A percentile compares a stretch with the other conserved stretches of the same genome.
Evolutionary conservation across 2,329 filamentous ascomycete species (phyloP).

Genomic region (Coleophoma eucalyptorum): DNA sequence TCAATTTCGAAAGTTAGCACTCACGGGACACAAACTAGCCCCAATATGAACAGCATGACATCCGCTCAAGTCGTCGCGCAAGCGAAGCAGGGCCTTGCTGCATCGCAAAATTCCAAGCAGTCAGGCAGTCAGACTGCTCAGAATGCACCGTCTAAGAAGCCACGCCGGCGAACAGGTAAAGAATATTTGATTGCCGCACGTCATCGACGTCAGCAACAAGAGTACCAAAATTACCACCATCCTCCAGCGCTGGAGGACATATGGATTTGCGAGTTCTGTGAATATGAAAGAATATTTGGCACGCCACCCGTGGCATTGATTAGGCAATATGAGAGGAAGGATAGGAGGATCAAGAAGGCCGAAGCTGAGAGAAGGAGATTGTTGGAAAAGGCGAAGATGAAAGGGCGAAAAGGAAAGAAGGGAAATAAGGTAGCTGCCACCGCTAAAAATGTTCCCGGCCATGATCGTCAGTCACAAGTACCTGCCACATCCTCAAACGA

Average conservation of each 20-base stretch:
- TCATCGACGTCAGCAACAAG: conserved; percentile 72
- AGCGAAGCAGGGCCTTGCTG: conserved; percentile 19
- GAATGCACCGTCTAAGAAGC: conserved; percentile 47
- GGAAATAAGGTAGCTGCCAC: conserved; percentile 49
- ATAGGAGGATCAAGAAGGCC: conserved; percentile 77
- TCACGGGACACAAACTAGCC: conserved; percentile 29
- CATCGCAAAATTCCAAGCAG: conserved; percentile 32
- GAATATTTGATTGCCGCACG: conserved; percentile 73
- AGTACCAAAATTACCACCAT: conserved; percentile 72
- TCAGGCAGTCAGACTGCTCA: conserved; percentile 32
- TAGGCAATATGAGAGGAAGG: conserved; percentile 90
- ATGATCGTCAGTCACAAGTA: conserved; percentile 27
- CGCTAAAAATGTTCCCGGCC: conserved; percentile 15
- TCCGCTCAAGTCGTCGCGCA: conserved; percentile 13
- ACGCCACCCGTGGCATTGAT: conserved; percentile 79
- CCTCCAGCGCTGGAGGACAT: conserved; percentile 69
- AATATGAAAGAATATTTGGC: conserved; percentile 96
- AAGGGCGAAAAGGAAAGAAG: conserved; percentile 87
- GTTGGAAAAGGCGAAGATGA: conserved; percentile 91
- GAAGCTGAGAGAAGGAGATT: conserved; percentile 82
- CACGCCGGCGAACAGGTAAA: conserved; percentile 64
- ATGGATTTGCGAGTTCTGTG: conserved; percentile 98
- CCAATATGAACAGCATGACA: conserved; percentile 12
- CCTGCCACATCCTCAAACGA: conserved; percentile 28
- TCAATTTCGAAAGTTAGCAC: conserved; percentile 14